phyloP scores from a whole-genome alignment of 495 filamentous ascomycete species.

The Aspergillus carlsbadensis region DNA sequence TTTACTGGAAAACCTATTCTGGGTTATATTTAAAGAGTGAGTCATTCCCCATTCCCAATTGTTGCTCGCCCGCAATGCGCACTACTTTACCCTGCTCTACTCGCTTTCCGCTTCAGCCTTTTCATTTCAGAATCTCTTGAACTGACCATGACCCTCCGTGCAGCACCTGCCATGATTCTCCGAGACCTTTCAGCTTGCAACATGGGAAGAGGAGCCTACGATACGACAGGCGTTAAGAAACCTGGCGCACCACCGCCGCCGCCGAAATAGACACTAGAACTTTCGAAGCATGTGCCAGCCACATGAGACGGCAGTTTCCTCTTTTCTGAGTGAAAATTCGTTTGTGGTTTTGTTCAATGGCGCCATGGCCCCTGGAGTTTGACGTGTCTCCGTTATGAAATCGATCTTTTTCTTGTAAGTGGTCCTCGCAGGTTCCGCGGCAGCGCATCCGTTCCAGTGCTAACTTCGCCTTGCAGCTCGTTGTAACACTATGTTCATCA shows the following conservation, averaged over 20 bases:
- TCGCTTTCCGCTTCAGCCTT: background rate
- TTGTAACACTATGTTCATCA: constrained; percentile 39
- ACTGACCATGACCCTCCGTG: constrained; percentile 35
- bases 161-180: constrained; percentile 51
- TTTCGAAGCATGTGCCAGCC: constrained; percentile 21
- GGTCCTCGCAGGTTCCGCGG: constrained; percentile 2
- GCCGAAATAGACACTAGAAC: constrained; percentile 27
- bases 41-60: constrained; percentile 4
- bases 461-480: constrained; percentile 27
- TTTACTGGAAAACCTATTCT: background rate
- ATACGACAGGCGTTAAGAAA: constrained; percentile 59
- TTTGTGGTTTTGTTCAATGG: constrained; percentile 27
- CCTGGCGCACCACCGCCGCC: constrained; percentile 51
- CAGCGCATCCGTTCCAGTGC: constrained; percentile 18
- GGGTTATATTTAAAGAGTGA: constrained; percentile 19
- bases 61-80: background rate
- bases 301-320: constrained; percentile 26
- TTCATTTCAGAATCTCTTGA: background rate
- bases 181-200: constrained; percentile 49
- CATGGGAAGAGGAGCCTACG: constrained; percentile 61
- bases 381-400: constrained; percentile 30
- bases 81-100: background rate
- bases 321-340: constrained; percentile 26
- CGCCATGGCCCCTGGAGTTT: constrained; percentile 33
- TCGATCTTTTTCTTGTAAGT: constrained; percentile 36